Percentiles rank a stretch among this genome's conserved stretches.
These are phyloP conservation scores for Arabidopsis suecica DNA, from an alignment of 345 rosid genomes.

Conservation along the genomic window DNA sequence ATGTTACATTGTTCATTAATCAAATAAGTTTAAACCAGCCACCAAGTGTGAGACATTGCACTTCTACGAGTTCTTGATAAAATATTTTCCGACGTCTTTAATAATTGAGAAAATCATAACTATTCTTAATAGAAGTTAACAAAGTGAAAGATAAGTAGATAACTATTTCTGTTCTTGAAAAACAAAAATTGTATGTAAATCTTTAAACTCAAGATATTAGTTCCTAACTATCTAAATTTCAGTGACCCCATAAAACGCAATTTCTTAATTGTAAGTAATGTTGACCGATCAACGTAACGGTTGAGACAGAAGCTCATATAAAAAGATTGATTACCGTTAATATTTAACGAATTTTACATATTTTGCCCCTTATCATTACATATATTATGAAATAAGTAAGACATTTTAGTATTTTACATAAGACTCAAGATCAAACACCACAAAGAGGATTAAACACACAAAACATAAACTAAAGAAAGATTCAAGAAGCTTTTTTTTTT, in stretches of 20 bases:
- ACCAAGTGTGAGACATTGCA: not conserved
- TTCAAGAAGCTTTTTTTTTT: conserved; percentile 42
- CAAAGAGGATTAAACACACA: conserved; percentile 4
- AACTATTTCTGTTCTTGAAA: too few relatives aligned
- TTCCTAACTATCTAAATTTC: not conserved
- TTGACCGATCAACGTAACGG: not conserved
- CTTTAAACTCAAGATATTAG: not conserved
- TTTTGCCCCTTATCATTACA: conserved; percentile 22
- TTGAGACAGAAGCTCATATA: not conserved
- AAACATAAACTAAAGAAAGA: conserved; percentile 37
- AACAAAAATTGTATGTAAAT: not conserved
- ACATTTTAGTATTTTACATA: conserved; percentile 33
- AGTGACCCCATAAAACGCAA: not conserved
- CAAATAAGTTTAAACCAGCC: not conserved
- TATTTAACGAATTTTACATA: conserved; percentile 26
- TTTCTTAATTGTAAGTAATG: not conserved
- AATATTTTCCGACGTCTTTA: not conserved
- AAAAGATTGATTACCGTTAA: conserved; percentile 22
- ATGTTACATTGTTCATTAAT: not conserved
- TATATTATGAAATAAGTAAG: conserved; percentile 27
- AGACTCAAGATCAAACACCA: conserved; percentile 42
- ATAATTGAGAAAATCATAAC: too few relatives aligned
- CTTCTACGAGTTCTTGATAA: not conserved
- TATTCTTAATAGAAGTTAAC: too few relatives aligned
- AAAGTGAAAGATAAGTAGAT: too few relatives aligned